Conservation (phyloP, 2,329 filamentous ascomycete species). For the Stenocarpella maydis region DNA sequence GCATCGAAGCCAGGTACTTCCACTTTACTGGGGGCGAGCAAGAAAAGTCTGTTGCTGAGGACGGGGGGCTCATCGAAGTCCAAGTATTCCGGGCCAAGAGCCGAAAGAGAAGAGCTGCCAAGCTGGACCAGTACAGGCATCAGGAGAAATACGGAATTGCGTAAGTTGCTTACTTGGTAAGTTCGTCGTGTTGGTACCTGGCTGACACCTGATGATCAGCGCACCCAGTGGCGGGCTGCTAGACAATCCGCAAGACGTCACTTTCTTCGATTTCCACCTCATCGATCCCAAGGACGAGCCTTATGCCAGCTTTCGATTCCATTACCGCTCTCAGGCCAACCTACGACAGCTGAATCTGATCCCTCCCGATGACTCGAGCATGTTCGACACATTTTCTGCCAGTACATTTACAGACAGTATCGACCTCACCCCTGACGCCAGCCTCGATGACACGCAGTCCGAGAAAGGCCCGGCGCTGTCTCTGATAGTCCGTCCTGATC, state of each 20-base stretch:
- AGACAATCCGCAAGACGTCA: constrained; percentile 58
- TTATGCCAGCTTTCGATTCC: constrained; percentile 62
- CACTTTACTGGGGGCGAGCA: constrained; percentile 53
- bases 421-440: constrained; percentile 1
- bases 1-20: constrained; percentile 60
- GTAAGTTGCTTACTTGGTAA: constrained; percentile 48
- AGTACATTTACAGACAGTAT: constrained; percentile 1
- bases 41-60: constrained; percentile 52
- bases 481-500: neutral
- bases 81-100: constrained; percentile 61
- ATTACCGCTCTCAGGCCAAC: constrained; percentile 62
- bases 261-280: constrained; percentile 61
- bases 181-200: constrained; percentile 19
- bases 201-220: constrained; percentile 43
- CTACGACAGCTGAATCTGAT: constrained; percentile 59
- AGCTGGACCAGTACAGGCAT: constrained; percentile 52
- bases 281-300: constrained; percentile 60
- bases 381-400: constrained; percentile 10
- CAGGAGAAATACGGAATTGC: constrained; percentile 61
- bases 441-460: neutral
- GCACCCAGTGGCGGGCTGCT: constrained; percentile 62
- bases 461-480: neutral
- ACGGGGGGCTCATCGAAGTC: constrained; percentile 65
- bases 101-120: constrained; percentile 52
- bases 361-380: constrained; percentile 39